Conservation (phyloP, 805 yeast species). For the Starmerella bombi region DNA sequence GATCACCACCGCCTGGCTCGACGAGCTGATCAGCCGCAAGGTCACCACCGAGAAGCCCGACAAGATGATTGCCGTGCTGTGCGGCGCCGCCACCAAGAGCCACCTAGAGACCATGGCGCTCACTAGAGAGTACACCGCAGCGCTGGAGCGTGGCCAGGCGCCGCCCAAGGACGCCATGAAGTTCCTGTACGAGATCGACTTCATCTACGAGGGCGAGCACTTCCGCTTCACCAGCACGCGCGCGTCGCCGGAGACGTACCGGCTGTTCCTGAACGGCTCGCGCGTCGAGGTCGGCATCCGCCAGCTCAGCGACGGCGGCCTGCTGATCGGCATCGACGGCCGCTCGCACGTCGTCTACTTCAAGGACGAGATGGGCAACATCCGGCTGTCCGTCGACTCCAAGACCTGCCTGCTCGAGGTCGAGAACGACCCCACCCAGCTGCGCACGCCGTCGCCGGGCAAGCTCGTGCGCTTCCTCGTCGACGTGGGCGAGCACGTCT, state of each 20-base stretch:
- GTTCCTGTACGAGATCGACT: constrained; percentile 85
- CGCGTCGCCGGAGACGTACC: constrained; percentile 72
- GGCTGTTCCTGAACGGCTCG: constrained; percentile 86
- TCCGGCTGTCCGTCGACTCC: constrained; percentile 87
- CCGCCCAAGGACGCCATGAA: constrained; percentile 69
- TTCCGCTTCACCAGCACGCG: constrained; percentile 94
- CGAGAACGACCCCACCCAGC: constrained; percentile 96
- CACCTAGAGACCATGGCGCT: constrained; percentile 63
- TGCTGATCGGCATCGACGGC: constrained; percentile 77
- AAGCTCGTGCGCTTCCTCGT: constrained; percentile 85
- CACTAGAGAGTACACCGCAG: constrained; percentile 50
- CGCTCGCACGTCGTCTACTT: constrained; percentile 90
- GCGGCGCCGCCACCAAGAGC: constrained; percentile 98
- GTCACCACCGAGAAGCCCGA: constrained; percentile 97
- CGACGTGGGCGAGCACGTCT: constrained; percentile 88
- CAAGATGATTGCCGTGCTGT: constrained; percentile 72
- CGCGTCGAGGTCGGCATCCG: constrained; percentile 77
- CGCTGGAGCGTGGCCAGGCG: constrained; percentile 93
- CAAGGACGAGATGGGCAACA: constrained; percentile 95
- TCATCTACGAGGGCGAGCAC: constrained; percentile 85
- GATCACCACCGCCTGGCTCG: constrained; percentile 98
- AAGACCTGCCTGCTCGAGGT: constrained; percentile 88
- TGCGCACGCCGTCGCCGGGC: constrained; percentile 98
- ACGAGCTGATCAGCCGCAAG: constrained; percentile 83
- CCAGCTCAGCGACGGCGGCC: constrained; percentile 87